Base-by-base conservation (phyloP, 176 grass and related monocot species). In the Oryza punctata region DNA sequence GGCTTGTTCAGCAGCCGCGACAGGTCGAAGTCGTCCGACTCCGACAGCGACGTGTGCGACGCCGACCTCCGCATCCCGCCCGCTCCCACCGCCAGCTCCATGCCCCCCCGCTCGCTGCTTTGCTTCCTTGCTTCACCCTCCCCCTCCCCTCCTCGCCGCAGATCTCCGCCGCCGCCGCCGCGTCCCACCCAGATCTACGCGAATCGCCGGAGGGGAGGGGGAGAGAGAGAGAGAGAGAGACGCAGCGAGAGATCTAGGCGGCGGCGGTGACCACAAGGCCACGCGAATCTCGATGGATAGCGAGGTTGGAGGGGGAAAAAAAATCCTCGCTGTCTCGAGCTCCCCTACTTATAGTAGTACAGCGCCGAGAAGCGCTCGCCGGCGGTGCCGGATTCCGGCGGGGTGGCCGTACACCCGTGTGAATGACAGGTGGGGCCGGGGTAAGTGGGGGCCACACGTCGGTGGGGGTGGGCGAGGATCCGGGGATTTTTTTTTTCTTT, bases 11-110 rank as follows among this genome's bases (percentile, higher is more conserved):
- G 89, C 78, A 94, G 83, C 57, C 89, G 80, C 65, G 86, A 78
- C 38, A 94, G 89, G 75, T 94, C 89, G 76, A 91, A 66, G 61
- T 94, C 92, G 60, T 94, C 89, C 2, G 92, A 88, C 76, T 90
- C 92, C 46, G 89, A 85, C 3, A 94, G 47, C 79, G 89, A 94
- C 37, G 77, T 67, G 86, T 91, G 81, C 69, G 92, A 88, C 66
- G 82, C 79, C 76, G 87, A 87, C 61, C 89, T 77, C 59, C 89
- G 70, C 75, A 88, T 71, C 71, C 92, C 92, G 16, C 16, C 63
- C 88, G 38, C 16, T 19, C 10, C 26, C 63, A 24, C 79, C 77
- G 54, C 66, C 87, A 11, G 29, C 50, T 90, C 84, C 89, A 90
- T 90, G 69, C 6, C 37, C 30, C 32, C 0, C 32, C 32, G 32